Base-by-base conservation (phyloP, 345 rosid species). In the Schrenkiella parvula region DNA sequence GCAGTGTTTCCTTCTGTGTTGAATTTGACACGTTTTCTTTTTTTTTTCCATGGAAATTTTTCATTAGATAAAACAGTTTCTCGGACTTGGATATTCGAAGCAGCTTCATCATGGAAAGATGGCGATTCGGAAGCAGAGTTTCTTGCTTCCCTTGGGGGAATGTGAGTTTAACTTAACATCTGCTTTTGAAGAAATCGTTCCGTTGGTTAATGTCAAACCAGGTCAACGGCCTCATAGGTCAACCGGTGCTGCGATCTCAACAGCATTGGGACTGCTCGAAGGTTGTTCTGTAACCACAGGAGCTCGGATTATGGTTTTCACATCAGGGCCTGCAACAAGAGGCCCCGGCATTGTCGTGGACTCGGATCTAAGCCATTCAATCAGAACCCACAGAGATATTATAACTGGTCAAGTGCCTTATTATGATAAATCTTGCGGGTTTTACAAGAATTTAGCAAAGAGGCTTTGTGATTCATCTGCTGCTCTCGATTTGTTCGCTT, bases 311-410 rank as follows among this genome's bases (percentile, higher is more conserved):
- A 85, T 93, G 93, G 95, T 89, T 63, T 93, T 93, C 76, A 85
- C 96, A 22, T 89, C 99, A 22, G 99, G 99, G 32, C 98, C 99
- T 8, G 88, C 97, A 21, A 95, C 98, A 44, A 59, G 86, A 58
- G 99, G 98, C 44, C 97, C 97, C 0, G 98, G 99, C 64, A 86
- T 89, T 53, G 55, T 91, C 4, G 98, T 95, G 43, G 84, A 86
- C 59, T 81, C 87, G 0, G 85, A 91, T 81, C 76, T 80, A 32
- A 63, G 65, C 63, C 79, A 83, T 77, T 55, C 93, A 25, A 88
- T 95, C 62, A 85, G 99, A 81, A 91, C 88, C 50, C 99, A 95
- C 67, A 80, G 90, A 70, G 98, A 95, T 72, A 82, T 95, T 44
- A 83, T 82, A 35, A 87, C 82, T 79, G 88, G 87, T 63, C 82